A percentile compares a stretch with the other conserved stretches of the same genome.
Conservation (phyloP, 164 flowering plant species). For the Chimonanthus praecox region DNA sequence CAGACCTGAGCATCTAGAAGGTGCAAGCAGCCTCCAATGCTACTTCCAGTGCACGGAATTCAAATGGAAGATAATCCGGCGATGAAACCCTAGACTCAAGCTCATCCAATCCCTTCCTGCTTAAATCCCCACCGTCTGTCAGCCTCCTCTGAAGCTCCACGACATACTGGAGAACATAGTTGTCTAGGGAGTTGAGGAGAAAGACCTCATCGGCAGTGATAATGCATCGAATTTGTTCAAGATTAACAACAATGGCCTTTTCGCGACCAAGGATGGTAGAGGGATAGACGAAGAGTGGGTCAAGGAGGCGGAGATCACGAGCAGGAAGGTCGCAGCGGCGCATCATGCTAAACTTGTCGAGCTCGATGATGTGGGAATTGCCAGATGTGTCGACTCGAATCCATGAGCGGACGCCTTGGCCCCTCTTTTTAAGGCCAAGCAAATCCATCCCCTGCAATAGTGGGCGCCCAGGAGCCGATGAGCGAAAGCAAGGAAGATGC, state of each 20-base stretch:
- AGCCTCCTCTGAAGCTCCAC: conserved; percentile 74
- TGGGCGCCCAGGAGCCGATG: conserved; percentile 22
- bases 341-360: conserved; percentile 89
- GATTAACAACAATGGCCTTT: conserved; percentile 86
- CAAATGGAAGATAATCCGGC: conserved; percentile 35
- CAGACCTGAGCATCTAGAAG: conserved; percentile 37
- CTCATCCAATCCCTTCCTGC: conserved; percentile 8
- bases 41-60: conserved; percentile 39
- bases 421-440: conserved; percentile 33
- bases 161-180: conserved; percentile 75
- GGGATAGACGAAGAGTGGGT: conserved; percentile 87
- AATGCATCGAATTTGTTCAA: conserved; percentile 93
- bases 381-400: conserved; percentile 76
- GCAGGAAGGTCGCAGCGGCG: conserved; percentile 89
- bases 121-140: conserved; percentile 17
- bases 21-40: conserved; percentile 41
- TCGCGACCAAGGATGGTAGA: conserved; percentile 88
- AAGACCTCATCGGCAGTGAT: conserved; percentile 89
- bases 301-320: conserved; percentile 86
- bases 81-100: conserved; percentile 8
- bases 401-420: conserved; percentile 56
- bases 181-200: conserved; percentile 73
- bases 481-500: conserved; percentile 10
- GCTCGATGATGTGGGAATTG: conserved; percentile 64
- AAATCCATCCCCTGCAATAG: conserved; percentile 30